These are phyloP conservation scores for Fragaria vesca DNA, from an alignment of 306 rosid species.

Conservation along the genomic window DNA sequence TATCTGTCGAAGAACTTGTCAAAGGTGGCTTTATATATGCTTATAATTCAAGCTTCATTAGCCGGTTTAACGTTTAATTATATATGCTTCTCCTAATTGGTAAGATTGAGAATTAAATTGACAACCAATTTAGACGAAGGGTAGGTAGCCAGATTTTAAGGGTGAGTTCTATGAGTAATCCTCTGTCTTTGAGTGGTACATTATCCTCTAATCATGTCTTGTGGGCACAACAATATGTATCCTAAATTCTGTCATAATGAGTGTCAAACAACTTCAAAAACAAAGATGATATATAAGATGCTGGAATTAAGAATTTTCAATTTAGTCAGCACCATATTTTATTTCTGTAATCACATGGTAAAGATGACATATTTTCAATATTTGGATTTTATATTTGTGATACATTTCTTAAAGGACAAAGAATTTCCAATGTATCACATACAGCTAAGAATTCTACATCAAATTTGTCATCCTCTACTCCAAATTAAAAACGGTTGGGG, in stretches of 20 bases:
- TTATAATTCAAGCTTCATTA: neutral
- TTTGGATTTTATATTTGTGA: no score
- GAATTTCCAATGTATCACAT: no score
- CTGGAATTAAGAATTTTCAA: neutral
- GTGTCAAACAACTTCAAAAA: neutral
- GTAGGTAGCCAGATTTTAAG: neutral
- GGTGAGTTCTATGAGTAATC: no score
- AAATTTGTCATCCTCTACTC: neutral
- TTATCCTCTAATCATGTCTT: neutral
- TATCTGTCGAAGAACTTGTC: neutral
- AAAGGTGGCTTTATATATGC: neutral
- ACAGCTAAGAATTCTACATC: neutral
- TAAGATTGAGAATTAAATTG: neutral
- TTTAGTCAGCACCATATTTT: conserved; percentile 1
- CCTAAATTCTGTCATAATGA: neutral
- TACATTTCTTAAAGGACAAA: no score
- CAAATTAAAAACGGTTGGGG: neutral
- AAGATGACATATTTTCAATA: no score
- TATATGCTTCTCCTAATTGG: neutral
- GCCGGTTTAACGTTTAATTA: neutral
- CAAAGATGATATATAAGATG: neutral
- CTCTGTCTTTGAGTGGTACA: neutral
- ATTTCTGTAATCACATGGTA: neutral
- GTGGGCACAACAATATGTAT: neutral
- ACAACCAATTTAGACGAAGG: neutral